Conservation (phyloP, 2,329 filamentous ascomycete genomes). For the Lachnellula suecica region DNA sequence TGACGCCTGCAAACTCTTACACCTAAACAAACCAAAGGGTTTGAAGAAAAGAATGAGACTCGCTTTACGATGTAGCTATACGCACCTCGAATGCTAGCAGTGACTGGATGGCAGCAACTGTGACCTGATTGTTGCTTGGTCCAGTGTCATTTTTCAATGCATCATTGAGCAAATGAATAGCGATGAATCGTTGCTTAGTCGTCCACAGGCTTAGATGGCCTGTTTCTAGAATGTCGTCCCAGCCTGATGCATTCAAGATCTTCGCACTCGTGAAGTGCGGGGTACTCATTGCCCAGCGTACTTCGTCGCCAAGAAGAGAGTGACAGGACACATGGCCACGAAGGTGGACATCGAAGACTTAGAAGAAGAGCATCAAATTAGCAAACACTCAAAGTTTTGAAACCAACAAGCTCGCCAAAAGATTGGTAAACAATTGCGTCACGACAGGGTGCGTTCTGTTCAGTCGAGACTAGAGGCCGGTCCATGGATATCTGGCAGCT, state of each 20-base stretch:
- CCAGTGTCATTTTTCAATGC: neutral
- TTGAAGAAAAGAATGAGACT: too few relatives aligned
- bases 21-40: neutral
- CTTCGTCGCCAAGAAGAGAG: neutral
- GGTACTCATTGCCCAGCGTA: neutral
- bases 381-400: neutral
- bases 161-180: neutral
- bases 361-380: neutral
- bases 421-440: neutral
- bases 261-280: slow-evolving; percentile 4
- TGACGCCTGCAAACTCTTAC: neutral
- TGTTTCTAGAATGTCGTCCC: slow-evolving; percentile 3
- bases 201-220: slow-evolving; percentile 1
- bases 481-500: too few relatives aligned
- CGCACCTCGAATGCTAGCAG: slow-evolving; percentile 2
- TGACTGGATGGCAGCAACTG: neutral
- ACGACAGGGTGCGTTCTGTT: neutral
- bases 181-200: neutral
- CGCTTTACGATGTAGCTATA: too few relatives aligned
- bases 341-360: slow-evolving; percentile 3
- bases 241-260: slow-evolving; percentile 4
- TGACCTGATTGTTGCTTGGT: neutral
- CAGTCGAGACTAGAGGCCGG: too few relatives aligned
- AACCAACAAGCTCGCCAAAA: neutral
- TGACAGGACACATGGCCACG: neutral